These are phyloP conservation scores for Termitomyces sp. DNA, from an alignment of 768 basidiomycete species.

Conservation along the genomic window DNA sequence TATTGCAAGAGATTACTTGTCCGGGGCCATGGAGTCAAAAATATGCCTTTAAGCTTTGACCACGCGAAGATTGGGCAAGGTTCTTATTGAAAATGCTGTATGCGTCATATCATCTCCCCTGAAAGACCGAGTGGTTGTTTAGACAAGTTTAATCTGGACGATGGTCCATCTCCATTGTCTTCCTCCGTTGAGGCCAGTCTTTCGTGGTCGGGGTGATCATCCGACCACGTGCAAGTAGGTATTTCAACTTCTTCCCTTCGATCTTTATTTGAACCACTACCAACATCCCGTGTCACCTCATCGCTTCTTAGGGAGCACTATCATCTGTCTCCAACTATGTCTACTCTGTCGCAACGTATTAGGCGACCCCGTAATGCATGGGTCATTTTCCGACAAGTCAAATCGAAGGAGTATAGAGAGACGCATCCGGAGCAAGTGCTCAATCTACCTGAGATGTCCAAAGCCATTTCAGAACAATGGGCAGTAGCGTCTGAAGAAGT, in stretches of 20 bases:
- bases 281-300: background rate
- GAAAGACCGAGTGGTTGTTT: background rate
- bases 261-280: background rate
- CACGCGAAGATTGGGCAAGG: background rate
- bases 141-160: background rate
- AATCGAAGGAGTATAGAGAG: background rate
- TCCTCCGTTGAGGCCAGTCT: background rate
- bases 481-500: background rate
- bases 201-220: background rate
- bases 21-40: background rate
- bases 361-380: background rate
- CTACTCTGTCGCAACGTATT: background rate
- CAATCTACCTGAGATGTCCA: background rate
- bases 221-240: background rate
- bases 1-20: background rate
- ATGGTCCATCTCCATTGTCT: background rate
- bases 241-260: background rate
- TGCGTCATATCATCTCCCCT: background rate
- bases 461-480: background rate
- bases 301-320: background rate
- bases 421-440: background rate
- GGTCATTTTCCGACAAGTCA: background rate
- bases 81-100: background rate
- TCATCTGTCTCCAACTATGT: background rate
- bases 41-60: background rate